Evolutionary conservation across 2,329 filamentous ascomycete species (phyloP), one percentile per base, ranked within the genome.

Genomic region (Trichoderma sp.): DNA sequence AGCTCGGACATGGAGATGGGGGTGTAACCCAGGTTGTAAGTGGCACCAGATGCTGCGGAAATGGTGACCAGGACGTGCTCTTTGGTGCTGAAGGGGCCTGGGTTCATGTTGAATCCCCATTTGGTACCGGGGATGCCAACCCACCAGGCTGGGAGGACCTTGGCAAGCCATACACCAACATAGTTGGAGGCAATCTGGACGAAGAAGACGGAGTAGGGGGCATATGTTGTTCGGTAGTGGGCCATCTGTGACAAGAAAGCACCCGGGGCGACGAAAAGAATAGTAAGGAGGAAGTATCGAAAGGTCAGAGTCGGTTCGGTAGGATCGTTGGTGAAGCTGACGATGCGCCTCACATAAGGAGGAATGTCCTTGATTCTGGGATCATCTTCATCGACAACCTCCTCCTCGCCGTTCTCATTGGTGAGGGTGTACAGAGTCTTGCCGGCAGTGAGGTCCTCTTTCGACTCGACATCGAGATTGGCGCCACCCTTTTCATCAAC

Each of bases 191-290:
- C 86, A 64, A 89, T 87, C 74, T 88, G 86, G 36, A 90, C 88
- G 73, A 90, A 90, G 77, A 90, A 89, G 62, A 90, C 84, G 0
- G 87, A 88, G 76, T 89, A 90, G 0, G 86, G 85, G 1, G 87
- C 86, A 57, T 84, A 84, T 0, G 88, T 90, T 1, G 88, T 90
- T 58, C 88, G 83, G 75, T 84, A 90, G 63, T 84, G 82, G 73
- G 84, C 85, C 83, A 89, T 86, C 75, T 87, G 85, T 6, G 85
- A 87, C 3, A 90, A 77, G 74, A 90, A 87, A 2, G 88, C 88
- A 3, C 88, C 88, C 0, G 88, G 87, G 1, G 85, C 82, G 58
- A 89, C 84, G 75, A 89, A 89, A 21, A 90, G 73, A 70, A 87
- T 77, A 6, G 85, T 83, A 28, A 90, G 80, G 28, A 90, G 66